A percentile compares a stretch with the other conserved stretches of the same genome.
Conservation (phyloP, 192 early-diverging fungal genomes). For the Mortierella antarctica region DNA sequence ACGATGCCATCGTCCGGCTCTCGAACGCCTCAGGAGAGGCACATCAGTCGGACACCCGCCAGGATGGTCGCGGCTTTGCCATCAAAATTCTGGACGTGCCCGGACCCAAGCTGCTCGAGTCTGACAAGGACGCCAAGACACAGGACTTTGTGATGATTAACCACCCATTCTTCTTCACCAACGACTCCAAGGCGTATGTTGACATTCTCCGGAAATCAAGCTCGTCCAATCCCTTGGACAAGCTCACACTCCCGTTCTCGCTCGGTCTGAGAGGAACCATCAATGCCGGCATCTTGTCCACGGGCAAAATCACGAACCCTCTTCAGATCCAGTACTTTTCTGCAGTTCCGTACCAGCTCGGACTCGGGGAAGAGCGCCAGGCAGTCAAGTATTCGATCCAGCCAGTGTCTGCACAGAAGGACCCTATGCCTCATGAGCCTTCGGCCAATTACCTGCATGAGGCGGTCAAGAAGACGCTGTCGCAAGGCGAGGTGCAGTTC, state of each 20-base stretch:
- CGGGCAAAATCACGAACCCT: conserved; percentile 32
- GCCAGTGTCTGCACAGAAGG: conserved; percentile 6
- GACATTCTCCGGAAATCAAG: background rate
- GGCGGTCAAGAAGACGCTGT: conserved; percentile 20
- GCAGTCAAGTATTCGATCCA: conserved; percentile 43
- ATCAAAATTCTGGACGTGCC: conserved; percentile 36
- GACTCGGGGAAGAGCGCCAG: conserved; percentile 16
- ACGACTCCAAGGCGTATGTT: conserved; percentile 12
- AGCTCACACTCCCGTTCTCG: conserved; percentile 18
- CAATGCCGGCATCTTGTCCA: background rate
- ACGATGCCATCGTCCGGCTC: conserved; percentile 32
- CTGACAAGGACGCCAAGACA: conserved; percentile 27
- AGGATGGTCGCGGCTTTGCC: conserved; percentile 33
- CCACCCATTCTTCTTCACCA: conserved; percentile 25
- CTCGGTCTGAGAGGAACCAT: conserved; percentile 28
- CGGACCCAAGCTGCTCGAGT: conserved; percentile 25
- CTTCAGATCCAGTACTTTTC: conserved; percentile 37
- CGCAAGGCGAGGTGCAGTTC: conserved; percentile 10
- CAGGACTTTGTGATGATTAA: conserved; percentile 49
- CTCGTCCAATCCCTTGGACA: background rate
- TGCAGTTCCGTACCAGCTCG: conserved; percentile 34
- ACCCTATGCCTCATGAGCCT: conserved; percentile 3
- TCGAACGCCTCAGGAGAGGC: conserved; percentile 29
- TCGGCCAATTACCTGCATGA: conserved; percentile 21
- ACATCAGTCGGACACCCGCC: conserved; percentile 1